These are phyloP conservation scores for Pythium grandisporangium DNA, from an alignment of 352 stramenopile species.

Conservation along the genomic window DNA sequence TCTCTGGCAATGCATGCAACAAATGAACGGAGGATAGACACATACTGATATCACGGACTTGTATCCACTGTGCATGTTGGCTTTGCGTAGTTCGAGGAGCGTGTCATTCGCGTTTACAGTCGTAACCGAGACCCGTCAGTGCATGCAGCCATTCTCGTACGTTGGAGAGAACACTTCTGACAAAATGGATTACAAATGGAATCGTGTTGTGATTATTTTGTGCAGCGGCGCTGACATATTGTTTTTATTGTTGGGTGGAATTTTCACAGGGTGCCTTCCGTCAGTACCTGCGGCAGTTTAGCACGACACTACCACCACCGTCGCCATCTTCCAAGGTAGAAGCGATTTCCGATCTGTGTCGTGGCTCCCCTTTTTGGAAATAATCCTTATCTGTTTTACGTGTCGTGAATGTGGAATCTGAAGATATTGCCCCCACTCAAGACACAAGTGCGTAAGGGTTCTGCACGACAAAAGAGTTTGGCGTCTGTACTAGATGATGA, in stretches of 20 bases:
- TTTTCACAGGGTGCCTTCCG: conserved; percentile 41
- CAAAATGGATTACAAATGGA: too few species aligned
- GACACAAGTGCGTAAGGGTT: too few species aligned
- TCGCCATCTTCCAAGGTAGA: conserved; percentile 75
- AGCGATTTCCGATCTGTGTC: too few species aligned
- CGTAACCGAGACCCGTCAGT: conserved; percentile 34
- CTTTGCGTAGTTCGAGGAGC: conserved; percentile 66
- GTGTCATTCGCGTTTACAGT: conserved; percentile 72
- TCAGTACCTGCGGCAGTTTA: conserved; percentile 49
- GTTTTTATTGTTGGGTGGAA: not conserved
- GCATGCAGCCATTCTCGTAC: conserved; percentile 53
- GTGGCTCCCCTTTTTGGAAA: too few species aligned
- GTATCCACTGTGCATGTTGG: not conserved
- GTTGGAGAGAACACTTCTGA: not conserved
- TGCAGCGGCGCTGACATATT: not conserved
- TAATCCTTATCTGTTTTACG: too few species aligned
- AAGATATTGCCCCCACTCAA: too few species aligned
- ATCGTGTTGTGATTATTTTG: too few species aligned
- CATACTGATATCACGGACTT: not conserved
- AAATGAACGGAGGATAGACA: not conserved
- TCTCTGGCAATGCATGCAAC: not conserved
- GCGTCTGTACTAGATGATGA: too few species aligned
- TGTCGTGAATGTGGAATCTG: too few species aligned
- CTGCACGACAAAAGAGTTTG: too few species aligned
- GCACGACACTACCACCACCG: conserved; percentile 45